Evolutionary conservation across 352 stramenopile species (phyloP), one percentile per base, ranked within the genome.

Genomic region (Pythium phragmitis): DNA sequence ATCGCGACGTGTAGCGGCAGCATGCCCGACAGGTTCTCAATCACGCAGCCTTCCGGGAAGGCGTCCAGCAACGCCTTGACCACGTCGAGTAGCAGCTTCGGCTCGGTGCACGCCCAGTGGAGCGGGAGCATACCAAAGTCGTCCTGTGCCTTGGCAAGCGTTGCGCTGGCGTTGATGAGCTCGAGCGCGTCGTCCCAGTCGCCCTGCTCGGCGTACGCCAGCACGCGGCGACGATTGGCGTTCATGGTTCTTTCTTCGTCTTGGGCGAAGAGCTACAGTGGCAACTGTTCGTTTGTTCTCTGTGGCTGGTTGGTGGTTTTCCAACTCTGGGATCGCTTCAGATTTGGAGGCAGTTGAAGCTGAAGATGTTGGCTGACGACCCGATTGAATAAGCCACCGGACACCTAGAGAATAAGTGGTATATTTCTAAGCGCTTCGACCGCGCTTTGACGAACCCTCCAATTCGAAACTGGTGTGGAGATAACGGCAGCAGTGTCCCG

Each of bases 71-170:
- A 55, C 28, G 68, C 28, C 39, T 76, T 65, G 26, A 94, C 39
- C 46, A 76, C 67, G 48, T 79, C 76, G 13, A 92, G 69, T 23
- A 67, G 36, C 23, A 92, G 57, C 16, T 62, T 37, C 21, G 76
- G 72, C 64, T 93, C 86, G 6, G 84, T 94, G 57, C 80, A 92
- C 36, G 76, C 82, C 86, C 86, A 94, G 69, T 94, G 86, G 47
- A 94, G 73, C 45, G 86, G 84, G 65, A 92, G 72, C 82, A 94
- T 92, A 33, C 84, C 82, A 53, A 92, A 92, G 66, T 92, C 77
- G 70, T 94, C 86, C 58, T 88, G 73, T 26, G 80, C 74, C 61
- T 89, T 75, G 12, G 84, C 84, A 7, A 88, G 76, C 63, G 63
- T 59, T 23, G 63, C 41, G 49, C 80, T 56, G 19, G 34, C 28